Evolutionary conservation across 139 green algal genomes (phyloP).

Genomic region (Trebouxia sp.): DNA sequence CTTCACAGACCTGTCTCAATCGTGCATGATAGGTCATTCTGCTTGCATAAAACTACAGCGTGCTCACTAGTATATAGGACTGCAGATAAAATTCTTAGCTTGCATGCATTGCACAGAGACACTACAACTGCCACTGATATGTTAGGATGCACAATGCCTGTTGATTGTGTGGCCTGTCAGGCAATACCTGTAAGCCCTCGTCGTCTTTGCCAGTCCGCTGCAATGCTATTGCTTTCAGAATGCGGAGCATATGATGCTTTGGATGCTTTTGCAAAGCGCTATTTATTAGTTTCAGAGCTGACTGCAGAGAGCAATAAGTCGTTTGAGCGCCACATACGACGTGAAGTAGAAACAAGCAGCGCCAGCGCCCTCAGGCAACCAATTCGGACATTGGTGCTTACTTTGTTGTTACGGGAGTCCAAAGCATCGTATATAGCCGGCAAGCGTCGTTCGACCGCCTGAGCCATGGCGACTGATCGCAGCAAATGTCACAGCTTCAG

Average conservation of each 20-base stretch:
- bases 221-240: conserved; percentile 65
- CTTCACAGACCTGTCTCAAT: conserved; percentile 54
- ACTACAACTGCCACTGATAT: too few species aligned
- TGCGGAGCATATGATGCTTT: conserved; percentile 49
- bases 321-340: background rate
- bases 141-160: too few species aligned
- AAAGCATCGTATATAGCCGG: conserved; percentile 78
- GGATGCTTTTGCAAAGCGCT: conserved; percentile 69
- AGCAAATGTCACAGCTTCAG: too few species aligned
- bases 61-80: too few species aligned
- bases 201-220: conserved; percentile 41
- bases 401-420: conserved; percentile 76
- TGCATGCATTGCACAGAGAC: too few species aligned
- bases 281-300: conserved; percentile 66
- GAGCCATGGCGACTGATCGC: conserved; percentile 24
- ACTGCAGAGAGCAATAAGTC: conserved; percentile 44
- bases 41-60: too few species aligned
- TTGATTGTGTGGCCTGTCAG: background rate
- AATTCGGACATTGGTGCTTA: too few species aligned
- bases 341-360: too few species aligned
- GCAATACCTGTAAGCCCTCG: conserved; percentile 56
- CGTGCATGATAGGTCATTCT: too few species aligned
- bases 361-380: too few species aligned
- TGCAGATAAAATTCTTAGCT: too few species aligned
- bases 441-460: conserved; percentile 67